phyloP scores from a whole-genome alignment of 2,329 filamentous ascomycete species.

The Ophiobolus disseminans region DNA sequence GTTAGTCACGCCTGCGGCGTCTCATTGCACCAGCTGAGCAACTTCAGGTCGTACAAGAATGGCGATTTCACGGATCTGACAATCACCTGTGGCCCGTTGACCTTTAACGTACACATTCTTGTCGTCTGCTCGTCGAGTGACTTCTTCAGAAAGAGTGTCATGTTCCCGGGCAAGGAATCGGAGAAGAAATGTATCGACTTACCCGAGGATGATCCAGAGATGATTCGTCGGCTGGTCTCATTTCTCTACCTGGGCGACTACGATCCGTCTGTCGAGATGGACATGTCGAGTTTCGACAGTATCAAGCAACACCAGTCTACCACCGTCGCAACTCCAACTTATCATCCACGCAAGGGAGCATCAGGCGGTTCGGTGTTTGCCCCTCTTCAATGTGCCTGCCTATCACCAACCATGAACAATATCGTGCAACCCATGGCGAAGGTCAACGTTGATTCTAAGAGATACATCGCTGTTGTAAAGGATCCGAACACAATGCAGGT shows the following conservation, averaged over 20 bases:
- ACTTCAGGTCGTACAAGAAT: conserved; percentile 14
- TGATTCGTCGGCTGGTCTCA: conserved; percentile 24
- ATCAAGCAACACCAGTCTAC: conserved; percentile 9
- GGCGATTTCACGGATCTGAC: conserved; percentile 25
- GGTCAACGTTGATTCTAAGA: background rate
- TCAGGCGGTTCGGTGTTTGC: background rate
- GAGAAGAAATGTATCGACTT: conserved; percentile 18
- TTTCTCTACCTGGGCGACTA: conserved; percentile 31
- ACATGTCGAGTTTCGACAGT: background rate
- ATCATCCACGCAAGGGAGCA: background rate
- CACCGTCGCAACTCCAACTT: background rate
- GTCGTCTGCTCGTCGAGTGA: conserved; percentile 20
- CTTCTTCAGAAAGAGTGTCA: conserved; percentile 22
- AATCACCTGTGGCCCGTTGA: conserved; percentile 21
- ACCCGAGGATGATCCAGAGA: conserved; percentile 26
- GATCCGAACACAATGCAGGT: conserved; percentile 17
- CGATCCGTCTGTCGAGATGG: conserved; percentile 9
- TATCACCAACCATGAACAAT: conserved; percentile 4
- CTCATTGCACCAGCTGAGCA: background rate
- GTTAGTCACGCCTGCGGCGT: background rate
- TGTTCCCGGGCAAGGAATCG: conserved; percentile 19
- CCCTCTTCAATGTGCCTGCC: conserved; percentile 13
- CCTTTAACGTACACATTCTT: conserved; percentile 20
- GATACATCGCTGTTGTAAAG: conserved; percentile 3
- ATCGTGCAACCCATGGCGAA: background rate